A percentile compares a stretch with the other conserved stretches of the same genome.
Conservation (phyloP, 768 basidiomycete species). For the Podaxis pistillaris region DNA sequence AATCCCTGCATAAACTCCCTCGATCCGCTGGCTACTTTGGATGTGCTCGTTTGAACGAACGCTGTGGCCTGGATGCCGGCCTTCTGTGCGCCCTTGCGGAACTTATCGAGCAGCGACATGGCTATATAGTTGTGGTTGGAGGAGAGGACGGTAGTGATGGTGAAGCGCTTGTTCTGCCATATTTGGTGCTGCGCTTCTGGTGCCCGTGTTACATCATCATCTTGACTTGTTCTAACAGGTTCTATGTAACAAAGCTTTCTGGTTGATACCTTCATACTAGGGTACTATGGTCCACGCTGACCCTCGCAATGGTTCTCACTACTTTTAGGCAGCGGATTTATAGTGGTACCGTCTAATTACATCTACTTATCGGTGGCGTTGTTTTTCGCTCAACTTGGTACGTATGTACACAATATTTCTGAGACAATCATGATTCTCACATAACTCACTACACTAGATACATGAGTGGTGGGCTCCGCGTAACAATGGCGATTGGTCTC, state of each 20-base stretch:
- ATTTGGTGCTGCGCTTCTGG: neutral
- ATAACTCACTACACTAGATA: no score
- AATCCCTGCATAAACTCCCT: constrained; percentile 83
- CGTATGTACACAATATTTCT: no score
- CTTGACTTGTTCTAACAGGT: neutral
- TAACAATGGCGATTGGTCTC: no score
- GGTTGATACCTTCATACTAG: no score
- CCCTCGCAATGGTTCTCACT: no score
- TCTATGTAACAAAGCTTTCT: no score
- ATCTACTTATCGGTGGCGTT: neutral
- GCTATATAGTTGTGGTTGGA: neutral
- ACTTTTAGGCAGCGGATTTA: no score
- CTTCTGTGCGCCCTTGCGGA: constrained; percentile 76
- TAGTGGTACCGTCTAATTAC: no score
- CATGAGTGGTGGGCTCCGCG: no score
- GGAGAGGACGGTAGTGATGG: neutral
- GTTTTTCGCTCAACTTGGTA: no score
- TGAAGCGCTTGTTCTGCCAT: neutral
- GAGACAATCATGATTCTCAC: no score
- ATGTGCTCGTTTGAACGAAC: constrained; percentile 65
- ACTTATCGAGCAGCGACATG: constrained; percentile 71
- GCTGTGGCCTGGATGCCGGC: constrained; percentile 79
- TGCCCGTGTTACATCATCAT: constrained; percentile 1
- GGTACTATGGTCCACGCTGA: no score
- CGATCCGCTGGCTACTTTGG: constrained; percentile 71